These are phyloP conservation scores for Cubamyces sp. DNA, from an alignment of 768 basidiomycete genomes.

Conservation along the genomic window DNA sequence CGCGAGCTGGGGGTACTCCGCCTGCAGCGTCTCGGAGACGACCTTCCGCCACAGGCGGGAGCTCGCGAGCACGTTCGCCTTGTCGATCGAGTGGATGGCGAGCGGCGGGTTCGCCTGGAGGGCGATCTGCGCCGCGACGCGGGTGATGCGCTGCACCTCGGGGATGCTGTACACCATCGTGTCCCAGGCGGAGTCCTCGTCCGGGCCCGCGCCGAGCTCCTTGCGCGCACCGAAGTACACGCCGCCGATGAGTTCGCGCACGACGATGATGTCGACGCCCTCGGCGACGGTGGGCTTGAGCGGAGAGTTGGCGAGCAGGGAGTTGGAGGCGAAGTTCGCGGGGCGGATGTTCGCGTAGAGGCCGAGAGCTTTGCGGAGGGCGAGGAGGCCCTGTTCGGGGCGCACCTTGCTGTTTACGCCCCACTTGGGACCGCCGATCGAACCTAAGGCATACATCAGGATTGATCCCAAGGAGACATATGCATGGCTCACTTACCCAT, in stretches of 20 bases:
- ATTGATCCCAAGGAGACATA: background rate
- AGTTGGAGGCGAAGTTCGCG: conserved; percentile 91
- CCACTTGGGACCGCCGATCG: conserved; percentile 99
- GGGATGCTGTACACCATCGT: conserved; percentile 90
- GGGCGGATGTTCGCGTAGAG: conserved; percentile 99
- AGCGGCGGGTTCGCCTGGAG: conserved; percentile 81
- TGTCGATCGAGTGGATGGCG: conserved; percentile 92
- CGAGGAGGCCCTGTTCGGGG: conserved; percentile 89
- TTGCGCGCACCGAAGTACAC: conserved; percentile 94
- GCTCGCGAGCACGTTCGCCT: conserved; percentile 97
- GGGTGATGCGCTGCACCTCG: conserved; percentile 93
- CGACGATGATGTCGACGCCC: conserved; percentile 89
- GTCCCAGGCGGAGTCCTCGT: conserved; percentile 82
- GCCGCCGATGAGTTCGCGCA: conserved; percentile 96
- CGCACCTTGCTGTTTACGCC: conserved; percentile 86
- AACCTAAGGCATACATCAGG: conserved; percentile 55
- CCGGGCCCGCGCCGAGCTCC: conserved; percentile 73
- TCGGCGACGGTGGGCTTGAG: conserved; percentile 80
- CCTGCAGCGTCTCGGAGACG: conserved; percentile 79
- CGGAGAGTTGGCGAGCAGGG: conserved; percentile 86
- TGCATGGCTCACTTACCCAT: conserved; percentile 64
- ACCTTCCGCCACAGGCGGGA: conserved; percentile 94
- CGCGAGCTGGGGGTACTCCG: conserved; percentile 87
- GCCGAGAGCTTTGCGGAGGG: conserved; percentile 88
- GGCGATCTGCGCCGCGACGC: conserved; percentile 94